Base-by-base conservation (phyloP, 164 flowering plant species). In the Piper betle region DNA sequence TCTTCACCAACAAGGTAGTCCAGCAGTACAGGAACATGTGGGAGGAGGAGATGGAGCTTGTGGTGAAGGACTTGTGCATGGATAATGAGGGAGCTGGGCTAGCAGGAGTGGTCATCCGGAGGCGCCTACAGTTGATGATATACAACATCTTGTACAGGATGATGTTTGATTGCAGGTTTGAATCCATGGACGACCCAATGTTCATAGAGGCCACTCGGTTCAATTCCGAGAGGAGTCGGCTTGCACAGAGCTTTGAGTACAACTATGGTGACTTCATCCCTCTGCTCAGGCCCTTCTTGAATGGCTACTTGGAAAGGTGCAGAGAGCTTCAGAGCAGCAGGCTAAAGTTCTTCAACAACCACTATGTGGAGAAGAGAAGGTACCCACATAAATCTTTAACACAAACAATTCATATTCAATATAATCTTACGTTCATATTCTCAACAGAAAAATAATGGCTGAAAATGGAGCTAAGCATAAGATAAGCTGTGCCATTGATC, bases 261-360 rank as follows among this genome's bases (percentile, higher is more conserved):
- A 85, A 85, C 20, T 85, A 82, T 62, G 91, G 87, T 3, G 91
- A 85, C 68, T 85, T 83, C 60, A 81, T 85, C 41, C 91, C 91
- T n/a, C 4, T 83, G 39, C 78, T 85, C 10, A 75, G 92, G 53
- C 92, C 92, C 0, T 80, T 83, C 59, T 66, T 85, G 66, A 78
- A 79, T 58, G 77, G 85, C 2, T 86, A 86, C 57, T 63, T 86
- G 76, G 79, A 77, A 67, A 77, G 66, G 52, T 86, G 92, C 76
- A 80, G 65, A 59, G 86, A 83, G 12, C 66, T 86, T 64, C 78
- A 82, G 71, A 57, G 62, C 17, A 75, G 79, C 55, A 68, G 88
- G 68, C 68, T 82, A 18, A 78, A 75, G 0, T 74, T 86, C 39
- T 86, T 83, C 80, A 86, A 81, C 69, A 69, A 81, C 53, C 41